Base-by-base conservation (phyloP, 768 basidiomycete species). In the Holtermanniella nyarrowii region DNA sequence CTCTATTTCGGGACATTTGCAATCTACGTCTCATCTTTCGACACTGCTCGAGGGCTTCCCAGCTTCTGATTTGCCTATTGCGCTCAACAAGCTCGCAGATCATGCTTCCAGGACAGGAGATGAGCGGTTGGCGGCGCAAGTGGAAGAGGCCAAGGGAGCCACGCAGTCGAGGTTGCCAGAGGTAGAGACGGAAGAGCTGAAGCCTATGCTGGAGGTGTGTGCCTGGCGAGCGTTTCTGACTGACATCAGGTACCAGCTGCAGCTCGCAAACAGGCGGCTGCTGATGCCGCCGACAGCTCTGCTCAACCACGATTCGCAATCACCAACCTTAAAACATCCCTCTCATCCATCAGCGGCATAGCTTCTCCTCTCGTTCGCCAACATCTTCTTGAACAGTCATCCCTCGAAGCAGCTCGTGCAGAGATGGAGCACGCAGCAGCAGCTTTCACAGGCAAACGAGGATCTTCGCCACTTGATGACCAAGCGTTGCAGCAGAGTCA, bases 271-370 rank as follows among this genome's bases (percentile, higher is more conserved):
- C 31, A 26, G 26, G 26, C 47, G 16, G 24, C 12, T 10, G 27
- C 26, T 13, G 46, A 47, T 41, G 13, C 10, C 43, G 24, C 14
- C 23, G 25, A 16, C 0, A 4, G 23, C 23, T 4, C 23, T 13
- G 12, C 20, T 18, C 21, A 54, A 42, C 53, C 62, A 21, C 60
- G 69, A 41, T 69, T 66, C 56, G 58, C 64, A 3, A 65, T 71
- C 24, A 49, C 49, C 39, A 66, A 63, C 44, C 61, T 71, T 13
- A 61, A 67, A 22, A 58, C 58, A n/a, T 61, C 66, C 13, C 85
- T 82, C 57, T 54, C 62, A 0, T 80, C 82, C 47, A 56, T 61
- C 31, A 46, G 39, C 27, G 42, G 26, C 42, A 46, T 57, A 0
- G 44, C 46, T 21, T 47, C 60, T 4, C 68, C 70, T 5, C 45